Base-by-base conservation (phyloP, 2,329 filamentous ascomycete species). In the Neofusicoccum laricinum region DNA sequence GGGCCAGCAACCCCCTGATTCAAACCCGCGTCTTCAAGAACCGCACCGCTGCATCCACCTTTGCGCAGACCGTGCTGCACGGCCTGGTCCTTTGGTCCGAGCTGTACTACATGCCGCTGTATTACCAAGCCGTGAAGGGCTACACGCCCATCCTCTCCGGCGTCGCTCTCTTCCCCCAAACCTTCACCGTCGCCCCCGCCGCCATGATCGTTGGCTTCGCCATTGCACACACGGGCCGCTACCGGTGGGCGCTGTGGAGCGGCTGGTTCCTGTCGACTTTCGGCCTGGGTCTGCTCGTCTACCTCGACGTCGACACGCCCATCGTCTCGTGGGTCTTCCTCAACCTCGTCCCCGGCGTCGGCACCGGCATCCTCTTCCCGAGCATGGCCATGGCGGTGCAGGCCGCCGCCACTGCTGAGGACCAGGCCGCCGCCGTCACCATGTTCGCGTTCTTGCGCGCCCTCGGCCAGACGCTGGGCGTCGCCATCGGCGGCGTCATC, bases 361-460 rank as follows among this genome's bases (percentile, higher is more conserved):
- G 88, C 14, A 82, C 85, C 2, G 89, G 88, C 1, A 81, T 90
- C 63, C 77, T 91, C 5, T 89, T 90, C 74, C 85, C 89, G 0
- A 79, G 83, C n/a, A 85, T 89, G 76, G 81, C 80, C 0, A 84
- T 89, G 38, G 83, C 85, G 1, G 83, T 90, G 25, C 88, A 91
- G 74, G 88, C 88, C 7, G 80, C 86, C 0, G 81, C 84, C 1
- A 78, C 80, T 0, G 81, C 81, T 65, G 79, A 82, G 64, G 84
- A 89, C 69, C 83, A 88, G 45, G 84, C 86, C 1, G 85, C 86
- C 66, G 84, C 86, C 0, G 83, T 84, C 0, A 87, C 85, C 11
- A 85, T 91, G 78, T 90, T 88, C 75, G 84, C 83, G 61, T 91
- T 92, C 78, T 82, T 88, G 69, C 84, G 87, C 14, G 82, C 84